Evolutionary conservation across 163 green algal species (phyloP), one percentile per base, ranked within the genome.

Genomic region (Trebouxiophyceae sp.): DNA sequence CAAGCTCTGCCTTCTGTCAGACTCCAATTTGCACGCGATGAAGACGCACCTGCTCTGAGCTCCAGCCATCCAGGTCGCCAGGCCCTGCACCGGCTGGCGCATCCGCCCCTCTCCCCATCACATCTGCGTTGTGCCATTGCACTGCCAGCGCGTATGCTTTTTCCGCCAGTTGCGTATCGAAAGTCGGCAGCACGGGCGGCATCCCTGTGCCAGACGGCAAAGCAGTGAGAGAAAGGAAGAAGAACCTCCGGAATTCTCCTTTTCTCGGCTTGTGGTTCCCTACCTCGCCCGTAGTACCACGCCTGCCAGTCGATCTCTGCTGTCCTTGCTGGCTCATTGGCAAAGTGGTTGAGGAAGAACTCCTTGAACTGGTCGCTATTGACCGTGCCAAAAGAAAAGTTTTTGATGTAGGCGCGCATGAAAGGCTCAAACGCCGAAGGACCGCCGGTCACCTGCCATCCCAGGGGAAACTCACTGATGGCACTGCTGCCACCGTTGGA

Each of bases 361-460:
- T 47, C 45, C 66, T 82, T 84, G 76, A 97, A 96, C 34, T 84
- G 67, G 2, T 84, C 60, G 20, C 66, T 87, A 60, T 68, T 85
- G 26, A 95, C 66, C 0, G 84, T 83, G 27, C 62, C 70, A 54
- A 83, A 81, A 3, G 63, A 34, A 60, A 86, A 84, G 23, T 64
- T 16, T 31, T 80, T 31, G 6, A 95, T 62, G 67, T 93, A 95
- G 19, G 28, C 45, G 31, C 69, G 76, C 60, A 92, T 77, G 63
- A 95, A 96, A 2, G 75, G 69, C 58, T 90, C 81, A 72, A 95
- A 96, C 0, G 64, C n/a, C n/a, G n/a, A n/a, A n/a, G n/a, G n/a
- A n/a, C n/a, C n/a, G n/a, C n/a, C n/a, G n/a, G n/a, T n/a, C n/a
- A n/a, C n/a, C n/a, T n/a, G n/a, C n/a, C n/a, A n/a, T n/a, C n/a